Evolutionary conservation across 805 yeast species (phyloP), one percentile per base, ranked within the genome.

Genomic region (Nematodospora valgi): DNA sequence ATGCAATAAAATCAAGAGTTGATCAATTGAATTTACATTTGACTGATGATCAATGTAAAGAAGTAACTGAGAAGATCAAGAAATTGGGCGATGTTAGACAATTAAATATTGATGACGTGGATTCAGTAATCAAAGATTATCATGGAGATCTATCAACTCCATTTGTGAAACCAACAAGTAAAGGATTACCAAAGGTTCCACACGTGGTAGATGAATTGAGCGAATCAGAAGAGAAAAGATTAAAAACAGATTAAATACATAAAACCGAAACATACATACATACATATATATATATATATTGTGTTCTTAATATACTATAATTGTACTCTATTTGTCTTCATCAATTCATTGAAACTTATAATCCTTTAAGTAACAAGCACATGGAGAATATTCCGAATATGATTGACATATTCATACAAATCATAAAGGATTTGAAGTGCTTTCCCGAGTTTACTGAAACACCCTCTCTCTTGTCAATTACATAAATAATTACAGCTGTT

Each of bases 1-100:
- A 91, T 65, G 98, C 98, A 37, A 91, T 91, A 76, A 91, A 91
- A 73, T 80, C 95, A 27, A 84, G 98, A 68, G 98, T 93, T 43
- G 98, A 91, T 62, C 98, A 91, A 68, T 78, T 91, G 68, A 89
- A 93, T 67, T 74, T 91, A 65, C 70, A 81, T 52, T 74, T 91
- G 58, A 79, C 93, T 32, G 98, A 91, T 58, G 91, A 81, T 49
- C 97, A 91, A 74, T 72, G 86, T 67, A 93, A 93, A 76, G 96
- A 86, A 60, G 95, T 93, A 45, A 91, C 98, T 23, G 72, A 76
- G 51, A 89, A 89, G 72, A 89, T 91, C 64, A 91, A 91, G 74
- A 76, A 80, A 65, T 75, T 91, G 54, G 98, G 98, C 48, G 98
- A 91, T 61, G 86, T 93, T 40, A 79, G 98, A 66, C 93, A 87